Conservation (phyloP, 371 early-diverging fungal genomes). For the Gilbertella persicaria region DNA sequence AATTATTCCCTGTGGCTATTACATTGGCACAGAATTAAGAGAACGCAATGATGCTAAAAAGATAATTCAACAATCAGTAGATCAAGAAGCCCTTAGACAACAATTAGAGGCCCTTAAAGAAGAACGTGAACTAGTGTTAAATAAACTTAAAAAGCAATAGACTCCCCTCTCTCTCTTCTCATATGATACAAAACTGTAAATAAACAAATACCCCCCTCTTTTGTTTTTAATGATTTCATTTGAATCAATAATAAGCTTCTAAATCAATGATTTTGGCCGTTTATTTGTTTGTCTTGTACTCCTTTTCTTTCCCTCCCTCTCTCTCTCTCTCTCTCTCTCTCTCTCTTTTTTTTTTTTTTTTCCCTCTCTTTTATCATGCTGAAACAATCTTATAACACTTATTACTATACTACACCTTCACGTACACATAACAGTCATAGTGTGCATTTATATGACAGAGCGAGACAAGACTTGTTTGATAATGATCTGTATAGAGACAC, state of each 20-base stretch:
- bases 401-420: not conserved
- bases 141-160: slow-evolving; percentile 16
- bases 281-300: too few relatives aligned
- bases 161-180: not conserved
- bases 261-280: too few relatives aligned
- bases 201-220: not conserved
- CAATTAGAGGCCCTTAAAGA: slow-evolving; percentile 23
- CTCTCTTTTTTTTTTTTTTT: not conserved
- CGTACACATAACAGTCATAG: not conserved
- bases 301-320: not conserved
- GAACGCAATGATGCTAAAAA: slow-evolving; percentile 21
- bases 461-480: slow-evolving; percentile 16
- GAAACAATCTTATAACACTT: slow-evolving; percentile 6
- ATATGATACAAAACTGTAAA: too few relatives aligned
- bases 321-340: not conserved
- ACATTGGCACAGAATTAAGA: slow-evolving; percentile 24
- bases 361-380: slow-evolving; percentile 1
- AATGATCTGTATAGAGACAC: not conserved
- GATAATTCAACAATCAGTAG: not conserved
- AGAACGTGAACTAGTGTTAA: slow-evolving; percentile 21
- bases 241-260: not conserved
- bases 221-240: too few relatives aligned
- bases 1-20: slow-evolving; percentile 27
- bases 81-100: slow-evolving; percentile 16
- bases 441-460: slow-evolving; percentile 16